phyloP scores from a whole-genome alignment of 2,329 filamentous ascomycete genomes.

The Incumbomyces lentus region DNA sequence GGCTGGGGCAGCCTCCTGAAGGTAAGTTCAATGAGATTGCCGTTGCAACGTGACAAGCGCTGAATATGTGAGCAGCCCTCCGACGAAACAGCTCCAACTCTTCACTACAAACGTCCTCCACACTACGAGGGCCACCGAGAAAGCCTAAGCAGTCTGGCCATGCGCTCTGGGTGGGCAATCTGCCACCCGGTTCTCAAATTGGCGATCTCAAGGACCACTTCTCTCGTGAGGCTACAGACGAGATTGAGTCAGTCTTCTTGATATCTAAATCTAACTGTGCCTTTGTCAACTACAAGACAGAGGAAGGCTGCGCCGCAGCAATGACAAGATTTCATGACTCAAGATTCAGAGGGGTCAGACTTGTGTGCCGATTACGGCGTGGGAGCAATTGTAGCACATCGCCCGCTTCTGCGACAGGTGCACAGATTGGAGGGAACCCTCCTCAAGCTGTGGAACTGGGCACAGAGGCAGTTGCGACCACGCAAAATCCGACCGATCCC shows the following conservation, averaged over 20 bases:
- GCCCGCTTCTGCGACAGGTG: slow-evolving; percentile 38
- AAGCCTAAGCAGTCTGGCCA: slow-evolving; percentile 66
- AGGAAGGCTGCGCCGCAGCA: slow-evolving; percentile 62
- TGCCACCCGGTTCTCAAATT: slow-evolving; percentile 72
- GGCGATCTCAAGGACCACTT: slow-evolving; percentile 85
- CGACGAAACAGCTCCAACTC: slow-evolving; percentile 20
- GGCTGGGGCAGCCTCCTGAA: slow-evolving; percentile 5
- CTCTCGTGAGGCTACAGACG: slow-evolving; percentile 60
- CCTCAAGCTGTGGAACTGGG: slow-evolving; percentile 10
- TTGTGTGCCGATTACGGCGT: slow-evolving; percentile 72
- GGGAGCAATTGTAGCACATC: slow-evolving; percentile 34
- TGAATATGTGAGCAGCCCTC: neutral
- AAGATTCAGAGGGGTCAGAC: slow-evolving; percentile 70
- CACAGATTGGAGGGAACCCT: slow-evolving; percentile 38
- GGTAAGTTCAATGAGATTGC: slow-evolving; percentile 7
- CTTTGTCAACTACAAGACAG: slow-evolving; percentile 88
- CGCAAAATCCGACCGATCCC: slow-evolving; percentile 1
- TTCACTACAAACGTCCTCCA: slow-evolving; percentile 17
- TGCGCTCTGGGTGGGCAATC: slow-evolving; percentile 90
- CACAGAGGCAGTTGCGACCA: slow-evolving; percentile 7
- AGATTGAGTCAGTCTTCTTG: slow-evolving; percentile 81
- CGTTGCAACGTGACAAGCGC: too few species aligned
- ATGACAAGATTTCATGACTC: slow-evolving; percentile 84
- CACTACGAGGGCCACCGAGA: slow-evolving; percentile 52
- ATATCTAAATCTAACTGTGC: slow-evolving; percentile 97